Percentiles rank a stretch among this genome's conserved stretches.
Evolutionary conservation across 495 filamentous ascomycete genomes (phyloP).

Genomic region (Penicillium fimorum): DNA sequence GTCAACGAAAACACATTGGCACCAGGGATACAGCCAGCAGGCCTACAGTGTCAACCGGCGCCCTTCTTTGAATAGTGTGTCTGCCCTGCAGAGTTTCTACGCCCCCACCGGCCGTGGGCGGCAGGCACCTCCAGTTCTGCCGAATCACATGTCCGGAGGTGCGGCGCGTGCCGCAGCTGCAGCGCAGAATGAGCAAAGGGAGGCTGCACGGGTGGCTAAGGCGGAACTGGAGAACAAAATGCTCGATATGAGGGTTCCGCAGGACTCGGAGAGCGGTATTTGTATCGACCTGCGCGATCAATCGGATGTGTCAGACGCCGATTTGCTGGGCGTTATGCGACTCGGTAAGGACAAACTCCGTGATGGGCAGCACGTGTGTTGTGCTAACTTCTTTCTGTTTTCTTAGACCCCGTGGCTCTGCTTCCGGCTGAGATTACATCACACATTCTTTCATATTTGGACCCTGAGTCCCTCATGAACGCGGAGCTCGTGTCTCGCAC

Average conservation of each 20-base stretch:
- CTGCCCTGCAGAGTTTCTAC: slow-evolving; percentile 40
- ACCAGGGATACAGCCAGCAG: slow-evolving; percentile 21
- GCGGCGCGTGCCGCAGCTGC: slow-evolving; percentile 69
- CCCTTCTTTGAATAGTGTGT: slow-evolving; percentile 41
- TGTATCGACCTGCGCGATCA: slow-evolving; percentile 65
- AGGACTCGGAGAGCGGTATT: slow-evolving; percentile 76
- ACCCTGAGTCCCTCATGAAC: slow-evolving; percentile 62
- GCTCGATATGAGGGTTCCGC: slow-evolving; percentile 36
- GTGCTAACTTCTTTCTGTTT: slow-evolving; percentile 11
- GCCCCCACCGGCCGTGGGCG: slow-evolving; percentile 37
- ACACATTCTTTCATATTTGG: slow-evolving; percentile 69
- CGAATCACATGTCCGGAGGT: slow-evolving; percentile 51
- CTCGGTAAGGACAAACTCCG: slow-evolving; percentile 33
- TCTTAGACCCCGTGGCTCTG: slow-evolving; percentile 61
- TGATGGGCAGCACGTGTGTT: not conserved
- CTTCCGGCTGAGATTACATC: slow-evolving; percentile 73
- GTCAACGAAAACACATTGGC: slow-evolving; percentile 22
- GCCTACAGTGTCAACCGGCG: slow-evolving; percentile 38
- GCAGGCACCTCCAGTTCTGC: slow-evolving; percentile 40
- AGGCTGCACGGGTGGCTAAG: slow-evolving; percentile 35
- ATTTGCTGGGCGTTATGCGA: slow-evolving; percentile 36
- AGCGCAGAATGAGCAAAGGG: slow-evolving; percentile 55
- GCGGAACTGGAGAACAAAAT: slow-evolving; percentile 37
- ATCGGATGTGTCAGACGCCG: slow-evolving; percentile 43
- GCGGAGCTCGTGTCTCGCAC: slow-evolving; percentile 58